phyloP scores from a whole-genome alignment of 2,329 filamentous ascomycete genomes.

The Huntiella moniliformis region DNA sequence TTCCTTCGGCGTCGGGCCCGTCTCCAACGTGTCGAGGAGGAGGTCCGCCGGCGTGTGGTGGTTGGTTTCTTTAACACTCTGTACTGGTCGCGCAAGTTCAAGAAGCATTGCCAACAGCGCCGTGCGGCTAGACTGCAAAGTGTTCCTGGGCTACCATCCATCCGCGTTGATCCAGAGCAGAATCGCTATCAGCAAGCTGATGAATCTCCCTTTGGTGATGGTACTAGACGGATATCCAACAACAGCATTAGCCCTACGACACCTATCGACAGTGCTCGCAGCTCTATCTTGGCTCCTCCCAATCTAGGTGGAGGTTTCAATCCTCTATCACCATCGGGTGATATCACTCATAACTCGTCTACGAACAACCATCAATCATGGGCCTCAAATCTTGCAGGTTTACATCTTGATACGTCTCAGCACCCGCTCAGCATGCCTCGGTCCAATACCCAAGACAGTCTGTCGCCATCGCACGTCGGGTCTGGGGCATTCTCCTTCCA shows the following conservation, averaged over 20 bases:
- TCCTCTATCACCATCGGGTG: slow-evolving; percentile 10
- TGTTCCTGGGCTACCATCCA: slow-evolving; percentile 71
- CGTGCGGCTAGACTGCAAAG: slow-evolving; percentile 56
- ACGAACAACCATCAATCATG: slow-evolving; percentile 21
- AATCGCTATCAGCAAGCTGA: slow-evolving; percentile 20
- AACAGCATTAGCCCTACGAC: slow-evolving; percentile 7
- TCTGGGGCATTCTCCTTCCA: slow-evolving; percentile 40
- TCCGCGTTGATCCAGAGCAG: slow-evolving; percentile 67
- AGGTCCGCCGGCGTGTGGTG: slow-evolving; percentile 75
- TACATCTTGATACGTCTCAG: slow-evolving; percentile 21
- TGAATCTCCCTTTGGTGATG: background rate
- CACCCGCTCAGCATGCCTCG: slow-evolving; percentile 38
- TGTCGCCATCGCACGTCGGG: slow-evolving; percentile 22
- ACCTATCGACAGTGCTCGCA: slow-evolving; percentile 2
- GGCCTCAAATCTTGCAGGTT: slow-evolving; percentile 20
- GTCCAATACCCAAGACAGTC: slow-evolving; percentile 12
- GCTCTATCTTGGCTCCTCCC: slow-evolving; percentile 5
- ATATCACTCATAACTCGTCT: slow-evolving; percentile 18
- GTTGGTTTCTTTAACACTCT: slow-evolving; percentile 90
- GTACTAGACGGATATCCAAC: slow-evolving; percentile 5
- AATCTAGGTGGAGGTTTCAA: background rate
- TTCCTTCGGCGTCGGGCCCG: slow-evolving; percentile 79
- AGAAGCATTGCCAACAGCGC: slow-evolving; percentile 53
- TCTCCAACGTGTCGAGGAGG: slow-evolving; percentile 85
- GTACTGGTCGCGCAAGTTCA: slow-evolving; percentile 73